A percentile compares a stretch with the other conserved stretches of the same genome.
Evolutionary conservation across 257 asterid genomes (phyloP).

Genomic region (Solanum stenotomum): DNA sequence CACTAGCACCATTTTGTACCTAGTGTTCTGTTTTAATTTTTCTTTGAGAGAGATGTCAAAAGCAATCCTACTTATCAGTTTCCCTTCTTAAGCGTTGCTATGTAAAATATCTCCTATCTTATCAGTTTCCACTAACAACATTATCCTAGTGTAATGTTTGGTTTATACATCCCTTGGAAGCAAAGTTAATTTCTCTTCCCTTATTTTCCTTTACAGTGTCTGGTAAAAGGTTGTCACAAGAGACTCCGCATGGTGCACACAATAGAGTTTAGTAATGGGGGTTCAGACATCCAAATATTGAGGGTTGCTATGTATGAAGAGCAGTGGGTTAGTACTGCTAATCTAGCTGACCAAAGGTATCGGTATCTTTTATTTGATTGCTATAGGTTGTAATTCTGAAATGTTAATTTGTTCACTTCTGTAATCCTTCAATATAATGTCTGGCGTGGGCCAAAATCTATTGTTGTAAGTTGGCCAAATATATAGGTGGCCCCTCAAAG

Average conservation of each 20-base stretch:
- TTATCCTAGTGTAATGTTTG: not conserved
- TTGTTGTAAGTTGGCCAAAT: not conserved
- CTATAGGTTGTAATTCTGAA: not conserved
- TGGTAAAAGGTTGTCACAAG: conserved; percentile 97
- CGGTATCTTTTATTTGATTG: not conserved
- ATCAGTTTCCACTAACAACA: not conserved
- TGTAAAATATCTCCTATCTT: not conserved
- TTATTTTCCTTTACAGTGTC: conserved; percentile 41
- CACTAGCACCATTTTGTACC: not conserved
- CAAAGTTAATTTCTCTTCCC: not conserved
- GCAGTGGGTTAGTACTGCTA: conserved; percentile 85
- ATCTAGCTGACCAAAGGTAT: conserved; percentile 70
- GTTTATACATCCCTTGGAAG: not conserved
- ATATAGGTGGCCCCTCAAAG: not conserved
- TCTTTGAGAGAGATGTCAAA: not conserved
- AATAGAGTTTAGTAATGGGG: conserved; percentile 85
- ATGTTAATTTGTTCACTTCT: not conserved
- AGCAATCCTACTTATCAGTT: not conserved
- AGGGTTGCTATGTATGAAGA: conserved; percentile 96
- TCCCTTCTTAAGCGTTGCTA: not conserved
- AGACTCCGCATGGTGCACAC: conserved; percentile 92
- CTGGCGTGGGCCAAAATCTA: not conserved
- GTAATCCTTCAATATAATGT: not conserved
- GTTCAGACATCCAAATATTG: conserved; percentile 86
- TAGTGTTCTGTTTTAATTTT: not conserved